These are phyloP conservation scores for Penicillium frequentans DNA, from an alignment of 2,329 filamentous ascomycete genomes.

Conservation along the genomic window DNA sequence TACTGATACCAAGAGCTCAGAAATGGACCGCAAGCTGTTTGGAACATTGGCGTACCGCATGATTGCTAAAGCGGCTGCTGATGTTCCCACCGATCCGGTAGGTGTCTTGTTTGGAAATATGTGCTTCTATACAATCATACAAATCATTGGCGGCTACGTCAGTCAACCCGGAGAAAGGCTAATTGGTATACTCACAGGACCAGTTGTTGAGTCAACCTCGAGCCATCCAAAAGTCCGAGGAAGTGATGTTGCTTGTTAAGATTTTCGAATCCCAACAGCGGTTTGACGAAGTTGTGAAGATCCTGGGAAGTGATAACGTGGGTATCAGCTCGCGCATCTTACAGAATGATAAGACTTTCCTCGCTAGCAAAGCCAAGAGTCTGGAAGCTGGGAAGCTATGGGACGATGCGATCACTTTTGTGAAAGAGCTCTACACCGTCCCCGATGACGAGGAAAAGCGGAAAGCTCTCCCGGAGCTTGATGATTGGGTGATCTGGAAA, in stretches of 20 bases:
- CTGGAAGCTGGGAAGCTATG: constrained; percentile 41
- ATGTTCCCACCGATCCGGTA: constrained; percentile 46
- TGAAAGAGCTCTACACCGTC: constrained; percentile 37
- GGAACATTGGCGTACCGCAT: constrained; percentile 53
- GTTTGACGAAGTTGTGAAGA: constrained; percentile 40
- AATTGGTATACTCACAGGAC: constrained; percentile 31
- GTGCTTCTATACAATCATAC: too few relatives aligned
- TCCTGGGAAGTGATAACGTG: constrained; percentile 44
- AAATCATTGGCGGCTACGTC: not conserved
- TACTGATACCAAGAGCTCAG: constrained; percentile 35
- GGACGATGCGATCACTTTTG: constrained; percentile 39
- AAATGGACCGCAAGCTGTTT: constrained; percentile 47
- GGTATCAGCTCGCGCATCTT: constrained; percentile 44
- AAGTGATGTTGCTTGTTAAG: constrained; percentile 46
- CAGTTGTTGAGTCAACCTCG: constrained; percentile 42
- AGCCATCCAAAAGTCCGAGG: constrained; percentile 48
- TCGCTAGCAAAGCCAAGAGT: constrained; percentile 38
- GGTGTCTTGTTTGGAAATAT: constrained; percentile 8
- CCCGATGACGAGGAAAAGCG: constrained; percentile 31
- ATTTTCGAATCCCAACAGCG: constrained; percentile 45
- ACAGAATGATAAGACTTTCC: constrained; percentile 46
- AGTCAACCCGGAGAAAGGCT: not conserved
- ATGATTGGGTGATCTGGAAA: constrained; percentile 50
- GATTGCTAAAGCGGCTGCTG: constrained; percentile 48
- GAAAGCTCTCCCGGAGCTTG: constrained; percentile 36